Percentiles rank a stretch among this genome's conserved stretches.
These are phyloP conservation scores for Ceratobasidium sp. DNA, from an alignment of 1,284 basidiomycete genomes.

Conservation along the genomic window DNA sequence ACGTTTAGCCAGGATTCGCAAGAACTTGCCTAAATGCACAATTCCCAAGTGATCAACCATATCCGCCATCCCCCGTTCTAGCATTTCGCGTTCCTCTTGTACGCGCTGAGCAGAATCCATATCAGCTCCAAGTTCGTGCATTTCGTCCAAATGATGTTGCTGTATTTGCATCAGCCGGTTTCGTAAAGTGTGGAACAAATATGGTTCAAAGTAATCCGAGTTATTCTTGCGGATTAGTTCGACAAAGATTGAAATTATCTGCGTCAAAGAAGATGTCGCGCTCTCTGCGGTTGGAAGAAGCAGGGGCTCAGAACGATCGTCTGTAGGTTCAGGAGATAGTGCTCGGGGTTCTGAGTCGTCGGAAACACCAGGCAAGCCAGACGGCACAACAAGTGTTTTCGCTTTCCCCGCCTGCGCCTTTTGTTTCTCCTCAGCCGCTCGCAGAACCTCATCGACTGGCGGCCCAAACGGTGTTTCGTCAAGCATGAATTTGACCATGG, in stretches of 20 bases:
- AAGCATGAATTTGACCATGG: conserved; percentile 84
- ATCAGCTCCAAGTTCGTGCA: conserved; percentile 46
- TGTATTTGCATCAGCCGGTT: conserved; percentile 90
- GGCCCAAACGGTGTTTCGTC: conserved; percentile 64
- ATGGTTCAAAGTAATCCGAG: conserved; percentile 98
- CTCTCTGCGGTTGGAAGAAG: conserved; percentile 75
- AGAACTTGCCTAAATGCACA: conserved; percentile 88
- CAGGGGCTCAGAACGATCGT: conserved; percentile 45
- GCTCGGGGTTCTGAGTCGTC: neutral
- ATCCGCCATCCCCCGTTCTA: conserved; percentile 86
- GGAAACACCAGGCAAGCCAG: conserved; percentile 26
- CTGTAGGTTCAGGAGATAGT: conserved; percentile 7
- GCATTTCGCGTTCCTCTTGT: conserved; percentile 71
- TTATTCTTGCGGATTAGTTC: conserved; percentile 99
- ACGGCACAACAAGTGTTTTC: conserved; percentile 28
- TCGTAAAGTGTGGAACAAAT: conserved; percentile 94
- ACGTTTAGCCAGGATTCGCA: conserved; percentile 80
- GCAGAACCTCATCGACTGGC: conserved; percentile 28
- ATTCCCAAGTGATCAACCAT: conserved; percentile 93
- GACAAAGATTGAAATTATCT: conserved; percentile 90
- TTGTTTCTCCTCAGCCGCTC: conserved; percentile 10
- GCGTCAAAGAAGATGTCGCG: conserved; percentile 87
- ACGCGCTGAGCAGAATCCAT: conserved; percentile 47
- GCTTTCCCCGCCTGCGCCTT: conserved; percentile 8
- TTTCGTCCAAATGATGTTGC: conserved; percentile 64